Base-by-base conservation (phyloP, 306 rosid species). In the Alnus glutinosa region DNA sequence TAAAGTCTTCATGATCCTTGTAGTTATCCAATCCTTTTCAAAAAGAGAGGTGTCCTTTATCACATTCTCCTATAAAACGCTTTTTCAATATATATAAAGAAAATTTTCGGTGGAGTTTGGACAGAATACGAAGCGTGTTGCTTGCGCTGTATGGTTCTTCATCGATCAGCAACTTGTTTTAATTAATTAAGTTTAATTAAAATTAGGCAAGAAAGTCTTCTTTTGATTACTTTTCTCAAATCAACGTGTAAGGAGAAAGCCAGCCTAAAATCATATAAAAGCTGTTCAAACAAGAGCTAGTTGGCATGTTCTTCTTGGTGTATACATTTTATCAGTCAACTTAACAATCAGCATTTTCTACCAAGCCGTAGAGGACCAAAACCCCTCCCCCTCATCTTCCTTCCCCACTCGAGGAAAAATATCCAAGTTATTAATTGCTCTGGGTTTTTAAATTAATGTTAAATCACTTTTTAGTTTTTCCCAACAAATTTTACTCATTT, bases 171-270 rank as follows among this genome's bases (percentile, higher is more conserved):
- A 81, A 83, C 75, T 81, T 79, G 84, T 54, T 55, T 48, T 78
- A 46, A 64, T 75, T 57, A 81, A 76, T 78, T 16, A 55, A 23
- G 28, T 23, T 23, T 23, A 23, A 23, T 23, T 23, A 23, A 23
- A 81, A 76, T 78, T 16, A 55, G 48, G 76, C 37, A 75, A 8
- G 55, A 76, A 58, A 84, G 80, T 73, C 80, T 81, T 80, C 28
- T 57, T 57, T 66, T 75, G 4, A n/a, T 80, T 63, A 51, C 30
- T 54, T 50, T 42, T 9, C 68, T 5, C 4, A n/a, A 37, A 67
- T 28, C 34, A 28, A 28, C 36, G 66, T 59, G 66, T 59, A 32
- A 81, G 82, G 77, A 70, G 83, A 67, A 79, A 71, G 73, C 78
- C 77, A 78, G 79, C 80, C 67, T n/a, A 39, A 50, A 48, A 67